Base-by-base conservation (phyloP, 2,329 filamentous ascomycete species). In the Keithomyces neogunnii region DNA sequence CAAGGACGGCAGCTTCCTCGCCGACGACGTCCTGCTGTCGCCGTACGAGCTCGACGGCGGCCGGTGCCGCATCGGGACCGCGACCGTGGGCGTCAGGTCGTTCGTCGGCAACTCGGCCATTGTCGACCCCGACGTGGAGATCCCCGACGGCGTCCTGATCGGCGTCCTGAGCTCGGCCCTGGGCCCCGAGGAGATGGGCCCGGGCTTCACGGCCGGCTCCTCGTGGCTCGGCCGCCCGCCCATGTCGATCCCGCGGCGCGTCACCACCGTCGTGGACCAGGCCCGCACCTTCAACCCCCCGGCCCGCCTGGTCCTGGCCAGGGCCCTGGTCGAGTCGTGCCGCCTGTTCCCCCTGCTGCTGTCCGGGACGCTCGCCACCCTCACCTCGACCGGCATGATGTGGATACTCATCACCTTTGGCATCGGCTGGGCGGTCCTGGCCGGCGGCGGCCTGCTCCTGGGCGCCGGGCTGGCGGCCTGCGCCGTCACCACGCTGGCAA, bases 61-160 rank as follows among this genome's bases (percentile, higher is more conserved):
- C 6, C 47, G 40, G 2, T 50, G 57, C n/a, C 52, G 47, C 5
- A 9, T 59, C 7, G 57, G 57, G 5, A 33, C 50, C 8, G 48
- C 52, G 3, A 48, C 55, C 0, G 48, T 58, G 5, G 57, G 55
- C 5, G 42, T 30, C 8, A 54, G 53, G 51, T 36, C 56, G 0
- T 59, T 59, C 42, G 53, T 58, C 8, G 57, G 57, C 5, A 59
- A 59, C 46, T 59, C 57, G 19, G 57, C 51, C 38, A 58, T 59
- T 31, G 54, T 57, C 9, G 53, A 55, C 35, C 49, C 46, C 4
- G 52, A 51, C 33, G 45, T 56, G 11, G 50, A 49, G 19, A 50
- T 59, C 3, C 55, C 56, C 4, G 53, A 51, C 38, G 45, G 46
- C n/a, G 49, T 53, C 3, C 44, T 59, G 13, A 50, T 59, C 13